Percentiles rank a stretch among this genome's conserved stretches.
Conservation (phyloP, 495 filamentous ascomycete species). For the Zalerion maritima region DNA sequence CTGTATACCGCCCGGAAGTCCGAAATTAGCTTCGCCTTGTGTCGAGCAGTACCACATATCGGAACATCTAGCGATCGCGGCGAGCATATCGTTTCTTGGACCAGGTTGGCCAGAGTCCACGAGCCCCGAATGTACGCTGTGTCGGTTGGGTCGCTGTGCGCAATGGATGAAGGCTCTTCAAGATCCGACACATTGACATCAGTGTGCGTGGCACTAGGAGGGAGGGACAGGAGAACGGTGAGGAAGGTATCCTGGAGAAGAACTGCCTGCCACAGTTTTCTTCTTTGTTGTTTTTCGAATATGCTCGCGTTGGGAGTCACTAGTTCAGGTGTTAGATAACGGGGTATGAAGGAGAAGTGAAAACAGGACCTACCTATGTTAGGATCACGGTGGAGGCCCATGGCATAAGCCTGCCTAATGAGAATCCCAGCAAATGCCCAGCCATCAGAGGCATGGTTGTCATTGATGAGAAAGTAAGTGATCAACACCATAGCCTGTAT, state of each 20-base stretch:
- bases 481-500: constrained; percentile 63
- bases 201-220: constrained; percentile 55
- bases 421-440: constrained; percentile 61
- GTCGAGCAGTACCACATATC: constrained; percentile 40
- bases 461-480: constrained; percentile 64
- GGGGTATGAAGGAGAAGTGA: background rate
- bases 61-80: constrained; percentile 51
- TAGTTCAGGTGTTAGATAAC: constrained; percentile 5
- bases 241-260: constrained; percentile 64
- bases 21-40: constrained; percentile 45
- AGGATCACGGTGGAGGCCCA: constrained; percentile 61
- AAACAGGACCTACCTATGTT: constrained; percentile 34
- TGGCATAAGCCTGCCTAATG: constrained; percentile 56
- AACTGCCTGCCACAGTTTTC: constrained; percentile 63
- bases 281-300: constrained; percentile 53
- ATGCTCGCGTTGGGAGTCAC: constrained; percentile 40
- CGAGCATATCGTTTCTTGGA: constrained; percentile 51
- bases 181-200: constrained; percentile 57
- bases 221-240: constrained; percentile 57
- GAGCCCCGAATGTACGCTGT: constrained; percentile 51
- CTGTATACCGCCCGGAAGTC: constrained; percentile 47
- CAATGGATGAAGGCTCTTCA: constrained; percentile 32
- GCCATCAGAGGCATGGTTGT: constrained; percentile 59
- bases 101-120: constrained; percentile 58
- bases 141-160: constrained; percentile 39